phyloP scores from a whole-genome alignment of 139 green algal genomes.

The Eudorina sp. region DNA sequence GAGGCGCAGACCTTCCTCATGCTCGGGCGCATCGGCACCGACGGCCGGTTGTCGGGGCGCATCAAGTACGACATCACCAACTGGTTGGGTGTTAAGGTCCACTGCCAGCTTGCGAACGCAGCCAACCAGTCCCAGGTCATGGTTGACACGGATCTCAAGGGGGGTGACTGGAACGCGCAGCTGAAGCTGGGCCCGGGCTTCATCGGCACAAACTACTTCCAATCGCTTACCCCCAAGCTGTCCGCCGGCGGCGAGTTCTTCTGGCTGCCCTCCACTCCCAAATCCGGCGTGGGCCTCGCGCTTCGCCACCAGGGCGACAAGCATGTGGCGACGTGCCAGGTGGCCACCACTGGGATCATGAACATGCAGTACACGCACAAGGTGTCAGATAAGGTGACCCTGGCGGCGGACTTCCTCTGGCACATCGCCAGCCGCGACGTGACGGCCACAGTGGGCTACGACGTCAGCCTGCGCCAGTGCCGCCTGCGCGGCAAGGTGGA shows the following conservation, averaged over 20 bases:
- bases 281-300: conserved; percentile 84
- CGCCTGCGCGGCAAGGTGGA: conserved; percentile 80
- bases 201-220: conserved; percentile 95
- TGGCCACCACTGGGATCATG: conserved; percentile 96
- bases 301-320: conserved; percentile 83
- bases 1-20: conserved; percentile 69
- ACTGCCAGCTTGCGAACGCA: conserved; percentile 90
- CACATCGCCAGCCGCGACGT: conserved; percentile 93
- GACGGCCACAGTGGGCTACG: conserved; percentile 94
- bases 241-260: conserved; percentile 92
- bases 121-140: conserved; percentile 72
- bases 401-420: conserved; percentile 96
- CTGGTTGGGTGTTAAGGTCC: conserved; percentile 82
- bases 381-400: conserved; percentile 74
- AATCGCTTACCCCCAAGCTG: conserved; percentile 92
- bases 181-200: conserved; percentile 97
- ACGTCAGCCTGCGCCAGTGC: conserved; percentile 93
- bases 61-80: conserved; percentile 89
- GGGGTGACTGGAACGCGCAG: conserved; percentile 96
- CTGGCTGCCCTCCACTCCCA: conserved; percentile 89
- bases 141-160: conserved; percentile 74
- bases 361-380: conserved; percentile 93
- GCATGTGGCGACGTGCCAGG: conserved; percentile 83
- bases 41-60: conserved; percentile 83
- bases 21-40: conserved; percentile 92